Evolutionary conservation across 179 eudicot genomes (phyloP), one percentile per base, ranked within the genome.

Genomic region (Silene coronaria): DNA sequence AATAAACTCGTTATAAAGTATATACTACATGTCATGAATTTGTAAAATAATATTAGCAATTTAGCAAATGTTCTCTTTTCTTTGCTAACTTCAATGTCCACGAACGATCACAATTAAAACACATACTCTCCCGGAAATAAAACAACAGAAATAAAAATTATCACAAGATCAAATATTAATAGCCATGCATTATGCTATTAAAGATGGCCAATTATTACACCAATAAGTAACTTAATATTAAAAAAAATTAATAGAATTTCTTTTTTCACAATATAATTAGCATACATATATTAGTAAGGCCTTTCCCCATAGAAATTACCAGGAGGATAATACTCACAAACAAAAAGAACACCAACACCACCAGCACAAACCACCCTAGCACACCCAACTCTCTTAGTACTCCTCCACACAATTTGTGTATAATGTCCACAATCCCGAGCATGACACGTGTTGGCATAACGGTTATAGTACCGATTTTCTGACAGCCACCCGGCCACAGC

Each of bases 281-380:
- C 11, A 34, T 10, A 7, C 21, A 6, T 23, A 0, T 42, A 2
- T 82, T 78, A 88, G 26, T 88, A 88, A 3, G 91, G 89, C 69
- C 67, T 80, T 55, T 86, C 83, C 6, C 88, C 89, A 14, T 71
- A 9, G 26, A 48, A 85, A 55, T 88, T 86, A 12, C 91, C 91
- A 28, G 88, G 86, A 57, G 91, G 91, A 60, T 85, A 81, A 80
- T 88, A 88, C 61, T 86, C 84, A 34, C 91, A 88, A 62, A 84
- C 73, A 76, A 86, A 78, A 48, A 88, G 72, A 66, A 82, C 79
- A 28, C 87, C 91, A 4, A 64, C 60, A 17, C 85, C 86, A 0
- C 62, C 73, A 27, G 66, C 58, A 69, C 91, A 88, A 51, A 12
- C 73, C 16, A 86, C 87, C 71, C 70, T 77, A 7, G 89, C 91